Conservation (phyloP, 306 rosid genomes). For the Senna siamea region DNA sequence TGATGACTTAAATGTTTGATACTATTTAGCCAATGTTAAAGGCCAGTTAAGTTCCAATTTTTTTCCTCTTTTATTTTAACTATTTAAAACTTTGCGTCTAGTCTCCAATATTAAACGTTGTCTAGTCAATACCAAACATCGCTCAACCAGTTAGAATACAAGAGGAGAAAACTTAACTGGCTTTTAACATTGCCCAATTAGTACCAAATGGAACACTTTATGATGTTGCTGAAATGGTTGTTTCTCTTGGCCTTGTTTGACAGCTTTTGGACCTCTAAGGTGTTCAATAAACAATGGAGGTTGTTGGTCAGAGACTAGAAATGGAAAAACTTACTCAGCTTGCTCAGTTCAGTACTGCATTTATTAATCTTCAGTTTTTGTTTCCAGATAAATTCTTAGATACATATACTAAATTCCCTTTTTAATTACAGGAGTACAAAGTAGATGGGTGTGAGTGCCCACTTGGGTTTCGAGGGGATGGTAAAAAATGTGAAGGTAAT, state of each 20-base stretch:
- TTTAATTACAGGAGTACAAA: slow-evolving; percentile 57
- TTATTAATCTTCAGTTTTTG: slow-evolving; percentile 30
- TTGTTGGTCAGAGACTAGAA: slow-evolving; percentile 79
- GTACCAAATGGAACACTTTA: too few species aligned
- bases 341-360: slow-evolving; percentile 88
- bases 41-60: too few species aligned
- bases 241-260: slow-evolving; percentile 32
- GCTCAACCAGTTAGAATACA: too few species aligned
- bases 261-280: slow-evolving; percentile 96
- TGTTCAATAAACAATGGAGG: slow-evolving; percentile 86
- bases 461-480: slow-evolving; percentile 72
- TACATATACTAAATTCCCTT: slow-evolving; percentile 28
- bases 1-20: too few species aligned
- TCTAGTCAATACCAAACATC: too few species aligned
- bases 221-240: slow-evolving; percentile 27
- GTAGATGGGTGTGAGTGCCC: slow-evolving; percentile 83
- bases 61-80: too few species aligned
- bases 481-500: slow-evolving; percentile 74
- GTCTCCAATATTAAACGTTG: too few species aligned
- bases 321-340: slow-evolving; percentile 67
- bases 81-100: too few species aligned
- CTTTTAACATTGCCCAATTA: too few species aligned
- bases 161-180: too few species aligned
- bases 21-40: too few species aligned
- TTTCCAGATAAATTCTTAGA: slow-evolving; percentile 5